Evolutionary conservation across 2,329 filamentous ascomycete species (phyloP).

Genomic region (Trichocomaceae sp.): DNA sequence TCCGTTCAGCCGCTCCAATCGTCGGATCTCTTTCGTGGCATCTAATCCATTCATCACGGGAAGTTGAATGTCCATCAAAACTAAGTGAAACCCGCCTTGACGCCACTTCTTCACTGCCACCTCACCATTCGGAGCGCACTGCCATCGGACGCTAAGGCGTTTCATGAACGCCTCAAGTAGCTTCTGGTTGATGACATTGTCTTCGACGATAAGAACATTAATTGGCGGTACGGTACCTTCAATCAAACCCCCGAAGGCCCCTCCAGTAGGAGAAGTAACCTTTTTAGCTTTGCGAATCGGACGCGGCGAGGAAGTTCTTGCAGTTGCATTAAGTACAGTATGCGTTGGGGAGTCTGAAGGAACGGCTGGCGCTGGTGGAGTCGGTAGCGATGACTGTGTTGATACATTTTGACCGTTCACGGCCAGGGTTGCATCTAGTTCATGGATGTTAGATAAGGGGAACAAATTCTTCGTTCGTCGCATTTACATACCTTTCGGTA

Average conservation of each 20-base stretch:
- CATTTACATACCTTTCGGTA: constrained; percentile 34
- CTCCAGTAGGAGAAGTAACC: constrained; percentile 25
- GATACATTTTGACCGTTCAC: constrained; percentile 23
- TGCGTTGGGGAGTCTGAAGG: constrained; percentile 32
- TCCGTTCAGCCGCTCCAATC: constrained; percentile 81
- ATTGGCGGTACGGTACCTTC: constrained; percentile 87
- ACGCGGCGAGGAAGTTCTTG: constrained; percentile 45
- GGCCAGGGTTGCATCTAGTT: constrained; percentile 22
- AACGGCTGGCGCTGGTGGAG: constrained; percentile 28
- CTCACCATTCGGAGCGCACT: constrained; percentile 90
- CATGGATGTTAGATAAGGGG: constrained; percentile 2
- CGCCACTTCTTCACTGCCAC: constrained; percentile 94
- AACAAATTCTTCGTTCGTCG: constrained; percentile 13
- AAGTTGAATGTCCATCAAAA: constrained; percentile 97
- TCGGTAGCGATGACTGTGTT: constrained; percentile 26
- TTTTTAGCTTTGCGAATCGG: constrained; percentile 31
- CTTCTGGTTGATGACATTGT: constrained; percentile 95
- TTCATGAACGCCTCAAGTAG: constrained; percentile 95
- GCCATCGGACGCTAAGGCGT: constrained; percentile 88
- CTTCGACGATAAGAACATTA: constrained; percentile 94
- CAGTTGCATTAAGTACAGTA: constrained; percentile 30
- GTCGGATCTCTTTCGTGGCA: constrained; percentile 87
- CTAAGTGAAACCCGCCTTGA: constrained; percentile 84
- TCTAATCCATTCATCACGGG: constrained; percentile 95
- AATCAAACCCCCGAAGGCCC: constrained; percentile 56